Evolutionary conservation across 495 filamentous ascomycete genomes (phyloP), one percentile per base, ranked within the genome.

Genomic region (Xylaria venustula): DNA sequence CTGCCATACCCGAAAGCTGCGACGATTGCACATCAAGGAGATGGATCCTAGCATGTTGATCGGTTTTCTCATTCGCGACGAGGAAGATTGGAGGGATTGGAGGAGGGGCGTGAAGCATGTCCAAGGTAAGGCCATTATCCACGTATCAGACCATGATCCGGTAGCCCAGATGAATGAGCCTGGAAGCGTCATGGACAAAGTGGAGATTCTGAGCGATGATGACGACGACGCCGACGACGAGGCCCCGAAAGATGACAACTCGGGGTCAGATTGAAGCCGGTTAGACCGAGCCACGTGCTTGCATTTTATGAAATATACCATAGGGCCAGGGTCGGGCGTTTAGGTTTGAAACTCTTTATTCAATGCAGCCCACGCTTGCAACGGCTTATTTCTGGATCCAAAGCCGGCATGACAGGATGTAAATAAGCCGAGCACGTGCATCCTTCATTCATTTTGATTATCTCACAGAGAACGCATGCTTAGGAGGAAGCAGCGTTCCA

Each of bases 1-100:
- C 2, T 97, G 91, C 69, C 93, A 99, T 71, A 97, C 92, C 2
- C 83, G 89, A 47, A 85, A 95, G 34, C 67, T 98, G 19, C 85
- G 94, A 30, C 81, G 90, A 44, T 79, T 99, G 26, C 88, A 92
- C 58, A 81, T 98, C 34, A 85, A 86, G 58, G 94, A 98, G 58
- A 93, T 98, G 92, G 95, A 99, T 67, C 95, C 95, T 7, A 97
- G 93, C 72, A 99, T 99, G 95, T 78, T 99, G 28, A 90, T 99
- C 55, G 95, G 89, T n/a, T 98, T 99, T 66, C 77, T 99, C 5
- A 92, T 99, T 59, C 81, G 80, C 30, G 81, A 91, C 63, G 87
- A 91, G 63, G 81, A 85, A 23, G 95, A 98, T 60, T 99, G 95
- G 90, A 75, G 78, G 30, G 81, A 85, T 62, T 98, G 92, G 92